Evolutionary conservation across 805 yeast genomes (phyloP), one percentile per base, ranked within the genome.

Genomic region (Lachancea sp.): DNA sequence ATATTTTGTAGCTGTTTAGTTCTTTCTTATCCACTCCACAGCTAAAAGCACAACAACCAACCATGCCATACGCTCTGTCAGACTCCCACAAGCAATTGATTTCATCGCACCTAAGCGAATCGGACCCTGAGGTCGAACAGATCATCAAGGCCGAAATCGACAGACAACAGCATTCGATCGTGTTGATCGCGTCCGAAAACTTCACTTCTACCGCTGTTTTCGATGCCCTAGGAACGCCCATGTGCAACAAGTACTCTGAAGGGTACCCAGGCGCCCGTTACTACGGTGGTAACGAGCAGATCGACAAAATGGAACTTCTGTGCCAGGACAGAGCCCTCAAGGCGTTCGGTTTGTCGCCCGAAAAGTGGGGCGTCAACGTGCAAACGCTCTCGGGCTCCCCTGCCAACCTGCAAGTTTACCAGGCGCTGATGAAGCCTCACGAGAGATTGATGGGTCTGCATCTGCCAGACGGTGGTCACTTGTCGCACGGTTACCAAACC

Each of bases 201-300:
- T 90, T 91, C 75, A 93, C 99, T 46, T 85, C 97, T 45, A 85
- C 85, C 56, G 85, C 98, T 35, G 99, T 93, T 38, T 85, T 91
- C 73, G 98, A 93, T 62, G 87, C 95, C 29, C 81, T 91, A 60
- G 99, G 99, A 56, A 84, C 98, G 42, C 96, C 95, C 66, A 88
- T 93, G 96, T 86, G 86, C 68, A 93, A 93, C 81, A 93, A 93
- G 75, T 93, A 93, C 74, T 89, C 97, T 33, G 99, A 93, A 73
- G 99, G 99, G 52, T 91, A 93, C 73, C 99, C 99, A 49, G 98
- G 98, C 55, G 97, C 95, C 52, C 82, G 99, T 70, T 93, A 93
- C 76, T 93, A 93, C 67, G 99, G 99, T 69, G 98, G 98, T 67
- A 93, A 93, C 69, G 95, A 93, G 76, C 83, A 84, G 71, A 93